Base-by-base conservation (phyloP, 345 rosid genomes). In the Dipteronia sinensis region DNA sequence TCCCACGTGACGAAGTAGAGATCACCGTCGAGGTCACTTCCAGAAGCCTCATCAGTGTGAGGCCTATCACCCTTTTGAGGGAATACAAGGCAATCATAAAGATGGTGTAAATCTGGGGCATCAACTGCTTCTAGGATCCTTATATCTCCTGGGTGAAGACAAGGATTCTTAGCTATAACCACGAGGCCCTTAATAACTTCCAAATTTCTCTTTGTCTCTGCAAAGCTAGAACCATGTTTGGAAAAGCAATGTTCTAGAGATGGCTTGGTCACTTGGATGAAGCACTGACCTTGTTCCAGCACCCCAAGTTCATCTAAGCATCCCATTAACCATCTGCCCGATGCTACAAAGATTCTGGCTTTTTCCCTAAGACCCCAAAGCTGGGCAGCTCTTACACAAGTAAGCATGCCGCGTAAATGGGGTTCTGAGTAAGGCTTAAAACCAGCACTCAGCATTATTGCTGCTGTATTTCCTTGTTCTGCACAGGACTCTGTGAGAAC, bases 11-110 rank as follows among this genome's bases (percentile, higher is more conserved):
- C 98, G 70, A 93, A 93, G 78, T 93, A 92, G 34, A 93, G 85
- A 78, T 95, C 99, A 55, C 99, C 99, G 53, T 95, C 99, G 47
- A 95, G 93, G 79, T 95, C 99, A 91, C 98, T 92, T 58, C 98
- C 99, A 56, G 99, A 95, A 80, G 98, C 98, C 86, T 91, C 99
- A 72, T 95, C 80, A 42, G 97, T 44, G 75, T 95, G 98, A 1
- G 99, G 98, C 68, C 98, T 87, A 8, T 90, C 96, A 47, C 98
- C 97, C 59, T 92, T 93, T 67, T 93, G 97, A 65, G 99, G 99
- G 80, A 95, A 92, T 44, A 95, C 86, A n/a, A 95, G 89, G 73
- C 98, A 93, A 83, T 93, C 98, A 78, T 88, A 81, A 69, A 95
- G 74, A 86, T 95, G 90, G 80, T 87, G 92, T 63, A 95, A 85